Evolutionary conservation across 495 filamentous ascomycete species (phyloP).

Genomic region (Neurospora hispaniola): DNA sequence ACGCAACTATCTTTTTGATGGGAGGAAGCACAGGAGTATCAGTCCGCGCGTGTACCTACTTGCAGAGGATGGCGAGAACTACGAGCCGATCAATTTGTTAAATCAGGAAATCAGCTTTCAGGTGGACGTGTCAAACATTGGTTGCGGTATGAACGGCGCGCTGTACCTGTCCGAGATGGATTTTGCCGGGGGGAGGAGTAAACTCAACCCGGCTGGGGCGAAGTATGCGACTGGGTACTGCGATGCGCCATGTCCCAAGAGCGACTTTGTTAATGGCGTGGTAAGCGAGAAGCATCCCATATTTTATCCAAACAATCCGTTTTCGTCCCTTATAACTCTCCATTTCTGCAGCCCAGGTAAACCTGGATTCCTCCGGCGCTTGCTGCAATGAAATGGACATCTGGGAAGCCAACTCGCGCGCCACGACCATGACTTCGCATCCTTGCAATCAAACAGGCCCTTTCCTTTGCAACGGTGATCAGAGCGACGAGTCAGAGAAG

Average conservation of each 20-base stretch:
- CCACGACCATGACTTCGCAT: slow-evolving; percentile 49
- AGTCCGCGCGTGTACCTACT: slow-evolving; percentile 55
- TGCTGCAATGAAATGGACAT: slow-evolving; percentile 57
- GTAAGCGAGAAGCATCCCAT: slow-evolving; percentile 17
- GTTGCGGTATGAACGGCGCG: slow-evolving; percentile 59
- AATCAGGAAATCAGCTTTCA: slow-evolving; percentile 54
- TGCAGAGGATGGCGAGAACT: slow-evolving; percentile 40
- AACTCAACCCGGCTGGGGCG: slow-evolving; percentile 50
- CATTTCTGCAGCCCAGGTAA: slow-evolving; percentile 20
- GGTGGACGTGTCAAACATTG: slow-evolving; percentile 49
- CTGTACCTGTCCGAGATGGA: slow-evolving; percentile 58
- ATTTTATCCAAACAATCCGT: not conserved
- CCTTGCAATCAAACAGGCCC: slow-evolving; percentile 37
- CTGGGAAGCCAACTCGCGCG: slow-evolving; percentile 50
- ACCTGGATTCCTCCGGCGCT: slow-evolving; percentile 35
- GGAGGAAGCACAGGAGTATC: slow-evolving; percentile 15
- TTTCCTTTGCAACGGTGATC: slow-evolving; percentile 38
- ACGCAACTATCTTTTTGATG: slow-evolving; percentile 31
- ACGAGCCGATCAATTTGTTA: slow-evolving; percentile 48
- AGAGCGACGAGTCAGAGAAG: slow-evolving; percentile 25
- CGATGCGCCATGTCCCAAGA: slow-evolving; percentile 51
- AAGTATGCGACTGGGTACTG: slow-evolving; percentile 62
- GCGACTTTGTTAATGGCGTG: slow-evolving; percentile 48
- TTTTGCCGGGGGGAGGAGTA: slow-evolving; percentile 40
- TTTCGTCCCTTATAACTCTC: not conserved